phyloP scores from a whole-genome alignment of 768 basidiomycete genomes.

The Phanerodontia chrysosporium region DNA sequence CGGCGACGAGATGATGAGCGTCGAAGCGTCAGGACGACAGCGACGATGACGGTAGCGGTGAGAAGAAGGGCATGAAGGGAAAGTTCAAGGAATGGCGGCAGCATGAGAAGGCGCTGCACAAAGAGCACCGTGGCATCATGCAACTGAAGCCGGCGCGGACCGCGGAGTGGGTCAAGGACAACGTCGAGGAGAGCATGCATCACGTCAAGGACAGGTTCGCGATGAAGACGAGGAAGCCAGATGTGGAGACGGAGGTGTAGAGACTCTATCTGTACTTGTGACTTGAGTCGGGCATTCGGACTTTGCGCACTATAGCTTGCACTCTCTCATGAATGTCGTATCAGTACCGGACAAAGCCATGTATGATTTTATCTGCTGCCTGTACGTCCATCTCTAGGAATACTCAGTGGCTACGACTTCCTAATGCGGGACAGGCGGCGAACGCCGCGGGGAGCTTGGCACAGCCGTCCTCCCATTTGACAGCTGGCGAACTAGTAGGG shows the following conservation, averaged over 20 bases:
- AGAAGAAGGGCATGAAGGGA: constrained; percentile 22
- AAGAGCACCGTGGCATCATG: constrained; percentile 60
- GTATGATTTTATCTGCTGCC: no score
- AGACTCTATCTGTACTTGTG: no score
- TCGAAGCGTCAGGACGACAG: not conserved
- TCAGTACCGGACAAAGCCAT: no score
- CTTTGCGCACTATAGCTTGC: no score
- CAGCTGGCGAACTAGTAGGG: no score
- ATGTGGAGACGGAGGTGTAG: constrained; percentile 28
- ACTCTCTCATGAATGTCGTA: no score
- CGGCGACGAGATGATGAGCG: constrained; percentile 1
- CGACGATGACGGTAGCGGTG: constrained; percentile 25
- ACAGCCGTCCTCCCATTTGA: no score
- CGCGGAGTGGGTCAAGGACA: constrained; percentile 51
- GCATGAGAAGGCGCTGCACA: constrained; percentile 40
- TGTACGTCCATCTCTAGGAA: no score
- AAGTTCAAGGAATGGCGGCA: constrained; percentile 40
- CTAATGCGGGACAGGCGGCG: no score
- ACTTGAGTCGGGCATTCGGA: no score
- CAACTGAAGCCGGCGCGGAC: constrained; percentile 56
- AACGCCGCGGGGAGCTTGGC: no score
- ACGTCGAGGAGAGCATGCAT: constrained; percentile 39
- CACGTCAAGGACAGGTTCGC: constrained; percentile 34
- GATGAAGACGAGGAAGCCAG: constrained; percentile 31
- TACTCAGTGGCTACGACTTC: no score